Base-by-base conservation (phyloP, 192 early-diverging fungal species). In the Paraglomus occultum region DNA sequence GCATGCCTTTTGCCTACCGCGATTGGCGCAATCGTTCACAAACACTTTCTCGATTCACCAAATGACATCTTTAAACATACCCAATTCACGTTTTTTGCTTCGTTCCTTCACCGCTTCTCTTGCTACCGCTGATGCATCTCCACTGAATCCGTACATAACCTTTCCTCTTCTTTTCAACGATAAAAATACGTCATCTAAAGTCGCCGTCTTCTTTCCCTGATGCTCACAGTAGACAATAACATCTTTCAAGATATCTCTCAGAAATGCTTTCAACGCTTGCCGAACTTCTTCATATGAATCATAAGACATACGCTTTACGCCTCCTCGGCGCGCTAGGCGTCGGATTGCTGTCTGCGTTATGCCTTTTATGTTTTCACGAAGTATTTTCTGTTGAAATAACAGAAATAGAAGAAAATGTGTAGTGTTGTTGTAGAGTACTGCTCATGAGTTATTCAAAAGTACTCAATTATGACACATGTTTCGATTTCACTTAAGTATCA, bases 251-350 rank as follows among this genome's bases (percentile, higher is more conserved):
- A 97, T 93, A 82, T 95, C 92, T 82, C 93, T 92, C 69, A 97
- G 89, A 83, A 97, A 97, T 40, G 87, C 84, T 87, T 97, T 97
- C 73, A 97, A 87, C 51, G 94, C 94, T 74, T 84, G 83, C 74
- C 95, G 91, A 77, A 92, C 94, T 80, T 96, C 93, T 77, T 97
- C 95, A 87, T 97, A 97, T 82, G 94, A 94, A 18, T 50, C 45
- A 66, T 93, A 93, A 60, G 93, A 95, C 83, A 97, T 97, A 90
- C 95, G 94, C 90, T 97, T 97, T 77, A 97, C 95, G 86, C 95
- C 95, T 57, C 95, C 95, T 92, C 95, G 92, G 77, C 95, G 93
- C 40, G 95, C 95, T 53, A 97, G 92, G 88, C 95, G 93, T 72
- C 94, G 92, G 77, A 96, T 96, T 67, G 94, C 62, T 10, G 62